Evolutionary conservation across 176 grass and related monocot genomes (phyloP), one percentile per base, ranked within the genome.

Genomic region (Coix lacrymajobi): DNA sequence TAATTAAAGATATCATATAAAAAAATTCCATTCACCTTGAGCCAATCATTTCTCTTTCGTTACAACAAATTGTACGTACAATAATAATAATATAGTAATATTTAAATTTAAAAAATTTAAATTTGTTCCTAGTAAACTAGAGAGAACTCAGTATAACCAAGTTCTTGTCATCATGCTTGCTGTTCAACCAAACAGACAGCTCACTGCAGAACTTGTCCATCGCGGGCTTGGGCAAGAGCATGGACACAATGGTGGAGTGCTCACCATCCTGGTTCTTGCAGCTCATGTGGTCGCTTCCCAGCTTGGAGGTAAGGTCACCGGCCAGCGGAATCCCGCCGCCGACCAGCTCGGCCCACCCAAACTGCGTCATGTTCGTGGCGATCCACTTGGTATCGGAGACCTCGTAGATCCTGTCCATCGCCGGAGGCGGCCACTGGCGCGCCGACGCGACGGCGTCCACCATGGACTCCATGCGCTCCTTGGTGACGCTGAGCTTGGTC

Each of bases 351-450:
- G 87, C 81, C 87, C 68, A 84, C 29, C 87, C 87, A 5, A 84
- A 79, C 8, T 52, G 40, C 3, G 78, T 8, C 14, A 15, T 60
- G 1, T 58, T 67, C 1, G 31, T 62, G 3, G 68, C 76, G 1
- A 26, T 79, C 87, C 87, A 88, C 16, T 78, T 88, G 1, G 78
- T 58, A 5, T 88, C 81, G 4, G 81, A 84, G 0, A 88, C 87
- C 37, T 88, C 87, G 30, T 88, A 88, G 4, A 66, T 79, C 24
- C 38, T 73, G 46, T 79, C 87, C 75, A 79, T 79, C 11, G 0
- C 6, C 29, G 39, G 72, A 1, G 81, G 46, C 11, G 81, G 87
- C 81, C 81, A 79, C 16, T 74, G 60, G 1, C 75, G 58, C 12
- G 70, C 25, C 10, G 4, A 1, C 3, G 87, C 57, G 31, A 67